Evolutionary conservation across 1,139 yeast genomes (phyloP), one percentile per base, ranked within the genome.

Genomic region (Geotrichum reessii): DNA sequence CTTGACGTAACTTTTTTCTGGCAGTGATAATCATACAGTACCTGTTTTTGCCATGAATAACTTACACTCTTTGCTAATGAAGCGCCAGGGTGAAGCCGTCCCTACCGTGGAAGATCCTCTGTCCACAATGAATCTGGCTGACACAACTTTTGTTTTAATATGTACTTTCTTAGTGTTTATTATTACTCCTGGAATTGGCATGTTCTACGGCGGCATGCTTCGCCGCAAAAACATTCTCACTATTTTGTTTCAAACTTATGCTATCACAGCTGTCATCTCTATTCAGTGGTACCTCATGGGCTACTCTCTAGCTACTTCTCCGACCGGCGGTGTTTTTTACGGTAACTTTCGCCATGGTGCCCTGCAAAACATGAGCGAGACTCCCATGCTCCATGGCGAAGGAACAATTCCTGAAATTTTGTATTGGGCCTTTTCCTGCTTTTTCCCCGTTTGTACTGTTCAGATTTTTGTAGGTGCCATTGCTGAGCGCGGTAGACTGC

Each of bases 201-300:
- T 88, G 58, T 75, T 87, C 62, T 88, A 88, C 73, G 85, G 91
- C 51, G 96, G 96, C 66, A 76, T 87, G 64, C 83, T 92, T 12
- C 81, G 96, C 75, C 87, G 87, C 71, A 87, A 87, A 73, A 95
- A 88, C 69, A 95, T 95, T n/a, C 76, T 87, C 60, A 85, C 95
- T 22, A 76, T 89, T 61, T 74, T 88, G 63, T 87, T 95, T 92
- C 92, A 95, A 22, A 47, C 58, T 21, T 53, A 87, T 69, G 87
- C 86, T 87, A 87, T 92, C 14, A 83, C 83, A 19, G 85, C 91
- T 69, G 75, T 88, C 50, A 81, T 88, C 5, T 76, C 84, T 0
- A 86, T 89, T 78, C 95, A 88, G 69, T 93, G 98, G 98, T 93
- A 91, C 73, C 89, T 93, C 70, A 92, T 98, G 98, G 98, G 98